A percentile compares a stretch with the other conserved stretches of the same genome.
These are phyloP conservation scores for Diplocarpon rosae DNA, from an alignment of 2,329 filamentous ascomycete species.

Conservation along the genomic window DNA sequence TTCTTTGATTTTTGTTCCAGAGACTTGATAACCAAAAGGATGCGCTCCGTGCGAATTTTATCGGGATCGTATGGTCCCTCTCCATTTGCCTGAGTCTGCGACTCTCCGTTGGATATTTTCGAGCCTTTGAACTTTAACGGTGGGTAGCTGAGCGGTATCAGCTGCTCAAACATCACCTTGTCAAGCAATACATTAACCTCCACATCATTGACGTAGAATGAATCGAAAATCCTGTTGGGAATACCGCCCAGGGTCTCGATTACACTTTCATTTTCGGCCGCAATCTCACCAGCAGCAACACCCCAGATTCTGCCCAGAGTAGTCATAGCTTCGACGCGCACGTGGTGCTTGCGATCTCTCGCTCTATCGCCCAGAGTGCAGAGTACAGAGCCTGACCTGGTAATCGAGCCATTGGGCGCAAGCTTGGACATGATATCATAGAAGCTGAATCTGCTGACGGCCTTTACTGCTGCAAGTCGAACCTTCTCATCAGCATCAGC, in stretches of 20 bases:
- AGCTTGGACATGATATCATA: slow-evolving; percentile 73
- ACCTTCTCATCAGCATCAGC: slow-evolving; percentile 87
- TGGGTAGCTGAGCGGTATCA: slow-evolving; percentile 85
- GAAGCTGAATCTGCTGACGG: slow-evolving; percentile 71
- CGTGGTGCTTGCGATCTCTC: slow-evolving; percentile 70
- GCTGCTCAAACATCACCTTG: slow-evolving; percentile 71
- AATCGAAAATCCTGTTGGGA: slow-evolving; percentile 75
- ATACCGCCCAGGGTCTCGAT: slow-evolving; percentile 66
- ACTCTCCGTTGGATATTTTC: slow-evolving; percentile 49
- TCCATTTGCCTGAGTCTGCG: slow-evolving; percentile 37
- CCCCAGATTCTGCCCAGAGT: slow-evolving; percentile 83
- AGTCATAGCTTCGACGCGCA: slow-evolving; percentile 80
- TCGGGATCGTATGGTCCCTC: slow-evolving; percentile 50
- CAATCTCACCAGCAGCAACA: slow-evolving; percentile 80
- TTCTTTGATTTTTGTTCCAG: slow-evolving; percentile 69
- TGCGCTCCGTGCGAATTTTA: slow-evolving; percentile 70
- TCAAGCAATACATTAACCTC: slow-evolving; percentile 81
- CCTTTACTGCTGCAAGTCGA: slow-evolving; percentile 76
- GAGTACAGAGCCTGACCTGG: slow-evolving; percentile 67
- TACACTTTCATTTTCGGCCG: slow-evolving; percentile 68
- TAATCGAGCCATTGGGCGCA: slow-evolving; percentile 62
- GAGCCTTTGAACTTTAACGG: slow-evolving; percentile 50
- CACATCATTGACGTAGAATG: slow-evolving; percentile 79
- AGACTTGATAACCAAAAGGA: slow-evolving; percentile 69
- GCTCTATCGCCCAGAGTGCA: slow-evolving; percentile 76